Conservation (phyloP, 1,284 basidiomycete genomes). For the Tilletiopsis washingtonensis region DNA sequence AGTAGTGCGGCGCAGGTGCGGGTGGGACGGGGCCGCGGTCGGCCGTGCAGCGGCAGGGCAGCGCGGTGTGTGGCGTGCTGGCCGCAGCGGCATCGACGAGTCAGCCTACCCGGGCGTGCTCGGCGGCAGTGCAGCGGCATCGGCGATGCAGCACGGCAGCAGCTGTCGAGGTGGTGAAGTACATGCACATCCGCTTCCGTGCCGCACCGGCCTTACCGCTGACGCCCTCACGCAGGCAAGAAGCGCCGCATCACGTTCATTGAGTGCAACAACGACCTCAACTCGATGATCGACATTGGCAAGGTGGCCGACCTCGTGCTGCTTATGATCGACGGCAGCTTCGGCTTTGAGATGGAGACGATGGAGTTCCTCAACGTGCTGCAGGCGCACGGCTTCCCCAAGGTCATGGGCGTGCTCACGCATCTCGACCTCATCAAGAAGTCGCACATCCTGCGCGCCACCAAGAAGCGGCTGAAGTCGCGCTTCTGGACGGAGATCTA, state of each 20-base stretch:
- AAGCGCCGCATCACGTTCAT: conserved; percentile 86
- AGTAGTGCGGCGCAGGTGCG: background rate
- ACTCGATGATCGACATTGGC: conserved; percentile 94
- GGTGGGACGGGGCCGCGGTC: background rate
- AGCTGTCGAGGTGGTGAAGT: too few species aligned
- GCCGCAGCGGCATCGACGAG: too few species aligned
- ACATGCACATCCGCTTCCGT: too few species aligned
- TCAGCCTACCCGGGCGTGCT: too few species aligned
- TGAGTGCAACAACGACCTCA: conserved; percentile 95
- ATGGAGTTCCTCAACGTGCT: conserved; percentile 98
- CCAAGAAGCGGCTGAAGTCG: conserved; percentile 92
- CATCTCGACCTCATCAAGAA: conserved; percentile 98
- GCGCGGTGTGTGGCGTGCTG: too few species aligned
- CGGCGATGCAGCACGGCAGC: too few species aligned
- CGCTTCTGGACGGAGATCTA: conserved; percentile 99
- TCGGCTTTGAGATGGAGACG: conserved; percentile 99
- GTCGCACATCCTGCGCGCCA: conserved; percentile 71
- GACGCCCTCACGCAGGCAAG: conserved; percentile 55
- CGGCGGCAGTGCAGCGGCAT: too few species aligned
- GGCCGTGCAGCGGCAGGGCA: too few species aligned
- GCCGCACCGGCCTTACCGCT: background rate
- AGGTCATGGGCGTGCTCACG: conserved; percentile 91
- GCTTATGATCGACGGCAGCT: conserved; percentile 94
- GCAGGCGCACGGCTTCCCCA: conserved; percentile 94
- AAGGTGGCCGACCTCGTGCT: conserved; percentile 94